Base-by-base conservation (phyloP, 495 filamentous ascomycete species). In the Aspergillus affinis region DNA sequence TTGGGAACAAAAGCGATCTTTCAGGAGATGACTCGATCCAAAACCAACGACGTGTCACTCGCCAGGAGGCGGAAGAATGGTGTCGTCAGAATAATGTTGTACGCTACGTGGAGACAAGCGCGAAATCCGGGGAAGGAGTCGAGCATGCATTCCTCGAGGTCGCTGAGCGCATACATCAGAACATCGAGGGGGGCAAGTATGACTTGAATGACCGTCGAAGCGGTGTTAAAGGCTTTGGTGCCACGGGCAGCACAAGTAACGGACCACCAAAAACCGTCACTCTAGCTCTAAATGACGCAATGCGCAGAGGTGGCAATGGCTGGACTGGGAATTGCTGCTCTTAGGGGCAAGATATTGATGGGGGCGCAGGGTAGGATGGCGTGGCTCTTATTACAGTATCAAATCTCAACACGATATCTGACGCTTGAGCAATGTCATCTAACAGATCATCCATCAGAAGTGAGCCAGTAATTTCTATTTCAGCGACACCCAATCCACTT, bases 1-100 rank as follows among this genome's bases (percentile, higher is more conserved):
- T 98, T 0, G 94, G 94, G 32, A 98, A 98, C 75, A 98, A 98
- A 71, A 82, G 82, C 20, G 94, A 98, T 75, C 82, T 97, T 27
- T 84, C 88, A 0, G 77, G 74, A 5, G 68, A 75, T 9, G 59
- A 49, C 55, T 79, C 78, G 13, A 78, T 64, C 6, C 70, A 76
- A 59, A 90, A 88, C 64, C 85, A 89, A 73, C 82, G 93, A 58
- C 86, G 91, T 66, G 90, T 98, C 1, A 87, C 89, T 1, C 75
- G 71, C 44, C 78, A 86, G 50, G 93, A 97, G 72, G 94, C 94
- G 7, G 85, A 90, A 65, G 89, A 88, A 54, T 98, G 94, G 94
- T 94, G 91, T 36, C 78, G 79, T 55, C 72, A 78, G 60, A 96
- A 97, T 73, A 87, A 86, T 52, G 84, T 97, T 18, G 82, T 96